A percentile compares a stretch with the other conserved stretches of the same genome.
These are phyloP conservation scores for Tulasnella sp. DNA, from an alignment of 768 basidiomycete species.

Conservation along the genomic window DNA sequence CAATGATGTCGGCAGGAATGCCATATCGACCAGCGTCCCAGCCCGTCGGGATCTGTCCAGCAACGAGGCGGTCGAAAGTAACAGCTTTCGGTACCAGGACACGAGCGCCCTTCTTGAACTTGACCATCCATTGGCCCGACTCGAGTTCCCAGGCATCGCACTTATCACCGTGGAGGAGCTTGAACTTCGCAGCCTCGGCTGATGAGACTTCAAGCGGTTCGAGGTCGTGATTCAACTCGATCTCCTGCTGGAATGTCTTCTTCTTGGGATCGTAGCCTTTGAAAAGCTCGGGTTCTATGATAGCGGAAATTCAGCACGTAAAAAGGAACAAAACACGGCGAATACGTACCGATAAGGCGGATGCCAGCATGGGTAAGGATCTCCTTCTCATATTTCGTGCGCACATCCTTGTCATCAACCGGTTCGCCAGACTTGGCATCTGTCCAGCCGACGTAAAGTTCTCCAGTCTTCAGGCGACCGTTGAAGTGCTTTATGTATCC, in stretches of 20 bases:
- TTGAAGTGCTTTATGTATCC: constrained; percentile 98
- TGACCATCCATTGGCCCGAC: constrained; percentile 94
- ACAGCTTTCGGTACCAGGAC: constrained; percentile 91
- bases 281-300: constrained; percentile 90
- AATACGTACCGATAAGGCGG: constrained; percentile 73
- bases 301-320: neutral
- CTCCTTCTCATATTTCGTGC: constrained; percentile 88
- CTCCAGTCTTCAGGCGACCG: constrained; percentile 86
- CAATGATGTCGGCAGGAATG: constrained; percentile 91
- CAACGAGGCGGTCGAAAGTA: constrained; percentile 88
- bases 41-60: constrained; percentile 93
- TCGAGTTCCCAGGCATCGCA: constrained; percentile 91
- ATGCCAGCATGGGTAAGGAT: constrained; percentile 87
- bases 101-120: constrained; percentile 96
- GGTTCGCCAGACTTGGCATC: constrained; percentile 89
- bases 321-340: neutral
- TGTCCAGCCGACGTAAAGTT: constrained; percentile 96
- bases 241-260: constrained; percentile 95
- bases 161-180: constrained; percentile 92
- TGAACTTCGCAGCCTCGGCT: constrained; percentile 89
- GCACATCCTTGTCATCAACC: constrained; percentile 96
- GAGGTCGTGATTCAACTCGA: constrained; percentile 92
- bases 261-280: constrained; percentile 95
- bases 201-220: constrained; percentile 92
- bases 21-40: constrained; percentile 97